phyloP scores from a whole-genome alignment of 805 yeast species.

The Nakazawaea pomicola region DNA sequence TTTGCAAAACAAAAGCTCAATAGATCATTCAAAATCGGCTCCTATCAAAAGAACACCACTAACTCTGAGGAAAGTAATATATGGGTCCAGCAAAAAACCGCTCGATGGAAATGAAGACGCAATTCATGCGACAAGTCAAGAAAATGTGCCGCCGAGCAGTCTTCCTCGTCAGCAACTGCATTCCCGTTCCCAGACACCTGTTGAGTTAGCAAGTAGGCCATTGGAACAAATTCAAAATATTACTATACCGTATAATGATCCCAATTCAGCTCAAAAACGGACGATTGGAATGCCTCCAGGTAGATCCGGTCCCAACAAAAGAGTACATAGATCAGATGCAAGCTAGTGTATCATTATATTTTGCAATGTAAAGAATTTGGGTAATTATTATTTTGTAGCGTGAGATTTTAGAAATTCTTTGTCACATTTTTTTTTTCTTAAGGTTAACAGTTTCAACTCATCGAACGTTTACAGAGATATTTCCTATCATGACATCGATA shows the following conservation, averaged over 20 bases:
- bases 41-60: constrained; percentile 43
- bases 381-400: no score
- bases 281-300: constrained; percentile 6
- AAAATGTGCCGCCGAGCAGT: not conserved
- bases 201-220: not conserved
- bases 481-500: no score
- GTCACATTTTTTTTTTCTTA: no score
- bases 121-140: not conserved
- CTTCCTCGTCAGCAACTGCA: no score
- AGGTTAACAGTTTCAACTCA: no score
- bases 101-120: constrained; percentile 1
- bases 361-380: no score
- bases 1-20: constrained; percentile 45
- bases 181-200: not conserved
- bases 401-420: no score
- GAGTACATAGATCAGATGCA: constrained; percentile 2
- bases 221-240: constrained; percentile 1
- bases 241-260: constrained; percentile 1
- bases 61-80: not conserved
- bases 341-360: constrained; percentile 1
- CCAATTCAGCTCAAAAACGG: constrained; percentile 1
- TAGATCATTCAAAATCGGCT: constrained; percentile 61
- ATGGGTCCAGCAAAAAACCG: constrained; percentile 7
- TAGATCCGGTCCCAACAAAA: constrained; percentile 1
- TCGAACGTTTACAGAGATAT: no score